Base-by-base conservation (phyloP, 108 stramenopile genomes). In the Pseudonitzschia delicatissima region DNA sequence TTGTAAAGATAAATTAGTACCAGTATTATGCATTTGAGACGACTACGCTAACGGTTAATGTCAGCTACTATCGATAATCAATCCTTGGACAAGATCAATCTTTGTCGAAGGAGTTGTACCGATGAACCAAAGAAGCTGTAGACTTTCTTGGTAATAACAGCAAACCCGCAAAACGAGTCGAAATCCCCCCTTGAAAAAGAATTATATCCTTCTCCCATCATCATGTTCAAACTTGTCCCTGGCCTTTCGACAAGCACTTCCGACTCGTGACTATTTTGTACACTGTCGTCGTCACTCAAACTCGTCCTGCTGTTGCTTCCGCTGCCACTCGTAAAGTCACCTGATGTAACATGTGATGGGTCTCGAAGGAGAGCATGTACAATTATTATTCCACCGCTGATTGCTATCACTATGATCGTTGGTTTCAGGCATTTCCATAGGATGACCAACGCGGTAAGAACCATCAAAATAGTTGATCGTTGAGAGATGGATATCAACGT, bases 301-400 rank as follows among this genome's bases (percentile, higher is more conserved):
- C 53, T 55, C 28, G 9, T 5, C 13, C 31, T 28, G n/a, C 32
- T 34, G 25, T 73, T 48, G 20, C 29, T 28, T 5, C 44, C 69
- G 6, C 45, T 50, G 20, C 48, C 18, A 11, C 40, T 28, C 0
- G 4, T 6, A 9, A 33, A 40, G 13, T 55, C 49, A 9, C 52
- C 27, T 13, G 68, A 74, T 31, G 83, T 85, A 33, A 94, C 69
- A 57, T 91, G 87, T 32, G 82, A 78, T 11, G 93, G 90, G 77
- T 94, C 90, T 72, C 93, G 74, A 70, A 91, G 69, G 12, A 85
- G 57, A 4, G 93, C 90, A 78, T 94, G 93, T 44, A 72, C 42
- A 33, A 88, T 15, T 2, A 91, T 79, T 15, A 91, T 37, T 0
- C 82, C 21, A 3, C 84, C 83, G 52, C 86, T 84, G 32, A 94